A percentile compares a stretch with the other conserved stretches of the same genome.
Conservation (phyloP, 257 asterid genomes). For the Nicotiana sylvestris region DNA sequence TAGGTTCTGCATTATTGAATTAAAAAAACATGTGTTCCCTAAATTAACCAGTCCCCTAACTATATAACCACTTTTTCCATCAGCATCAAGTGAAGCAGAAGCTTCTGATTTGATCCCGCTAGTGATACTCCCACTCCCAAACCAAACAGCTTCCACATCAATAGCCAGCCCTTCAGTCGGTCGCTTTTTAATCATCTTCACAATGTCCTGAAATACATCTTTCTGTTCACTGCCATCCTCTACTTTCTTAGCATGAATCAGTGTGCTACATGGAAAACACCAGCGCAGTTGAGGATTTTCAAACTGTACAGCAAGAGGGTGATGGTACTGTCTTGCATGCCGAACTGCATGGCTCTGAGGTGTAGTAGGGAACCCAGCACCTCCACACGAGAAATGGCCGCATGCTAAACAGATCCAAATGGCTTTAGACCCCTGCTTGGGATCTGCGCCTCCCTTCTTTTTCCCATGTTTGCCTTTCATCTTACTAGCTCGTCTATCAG, state of each 20-base stretch:
- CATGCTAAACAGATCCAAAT: constrained; percentile 88
- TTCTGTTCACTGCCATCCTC: constrained; percentile 41
- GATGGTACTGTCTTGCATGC: constrained; percentile 64
- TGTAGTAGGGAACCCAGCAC: constrained; percentile 67
- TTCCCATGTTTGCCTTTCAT: constrained; percentile 61
- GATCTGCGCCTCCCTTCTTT: constrained; percentile 41
- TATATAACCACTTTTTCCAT: constrained; percentile 30
- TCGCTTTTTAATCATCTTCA: constrained; percentile 43
- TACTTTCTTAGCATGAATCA: constrained; percentile 40
- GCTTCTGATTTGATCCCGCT: constrained; percentile 42
- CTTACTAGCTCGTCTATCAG: constrained; percentile 45
- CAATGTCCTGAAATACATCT: constrained; percentile 46
- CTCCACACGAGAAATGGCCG: constrained; percentile 85
- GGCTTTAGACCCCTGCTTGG: constrained; percentile 24
- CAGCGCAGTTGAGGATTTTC: constrained; percentile 65
- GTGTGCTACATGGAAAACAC: constrained; percentile 64
- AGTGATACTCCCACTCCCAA: constrained; percentile 52
- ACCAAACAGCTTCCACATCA: constrained; percentile 71
- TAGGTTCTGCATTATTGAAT: constrained; percentile 78
- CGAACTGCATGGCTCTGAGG: constrained; percentile 81
- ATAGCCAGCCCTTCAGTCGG: constrained; percentile 32
- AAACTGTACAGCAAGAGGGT: constrained; percentile 58
- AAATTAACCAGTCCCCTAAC: constrained; percentile 78
- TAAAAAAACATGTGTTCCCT: constrained; percentile 95
- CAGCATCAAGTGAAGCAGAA: constrained; percentile 22